Base-by-base conservation (phyloP, 768 basidiomycete genomes). In the Nidularia sp. region DNA sequence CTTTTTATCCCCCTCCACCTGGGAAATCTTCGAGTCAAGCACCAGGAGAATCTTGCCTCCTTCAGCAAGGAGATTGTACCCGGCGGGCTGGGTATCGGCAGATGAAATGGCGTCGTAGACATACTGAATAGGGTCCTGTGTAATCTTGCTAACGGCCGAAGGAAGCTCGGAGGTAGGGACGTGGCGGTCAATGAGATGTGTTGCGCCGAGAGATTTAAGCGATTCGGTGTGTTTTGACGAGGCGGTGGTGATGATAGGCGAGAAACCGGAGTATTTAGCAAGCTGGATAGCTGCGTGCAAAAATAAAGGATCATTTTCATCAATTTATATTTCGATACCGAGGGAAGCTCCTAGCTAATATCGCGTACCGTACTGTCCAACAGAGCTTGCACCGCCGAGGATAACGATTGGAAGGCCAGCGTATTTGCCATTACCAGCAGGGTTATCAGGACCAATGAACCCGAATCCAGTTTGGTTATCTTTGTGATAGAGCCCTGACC, bases 281-380 rank as follows among this genome's bases (percentile, higher is more conserved):
- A 77, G 63, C 54, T 77, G 73, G 51, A 74, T 67, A n/a, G 53
- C 75, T 76, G 25, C 64, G 50, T 69, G 70, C 66, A 45, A 35
- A 25, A 47, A 33, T 47, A 29, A 41, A 6, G 10, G 44, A 29
- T 9, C 7, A 9, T 10, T 10, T 9, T 18, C 18, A 7, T 6
- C 8, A 8, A 45, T 8, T 7, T 18, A 6, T 45, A 45, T 9
- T n/a, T n/a, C n/a, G n/a, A n/a, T n/a, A n/a, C n/a, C n/a, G n/a
- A n/a, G n/a, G n/a, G n/a, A n/a, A n/a, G n/a, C n/a, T n/a, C n/a
- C n/a, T n/a, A n/a, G n/a, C 8, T 13, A 33, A 22, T 2, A 5
- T 43, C 4, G 34, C 51, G 3, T 52, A 64, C 61, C 59, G 43
- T 57, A 59, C 49, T 58, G 62, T 8, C 62, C 62, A 22, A 62